Base-by-base conservation (phyloP, 441 rosid genomes). In the Corymbia citriodora region DNA sequence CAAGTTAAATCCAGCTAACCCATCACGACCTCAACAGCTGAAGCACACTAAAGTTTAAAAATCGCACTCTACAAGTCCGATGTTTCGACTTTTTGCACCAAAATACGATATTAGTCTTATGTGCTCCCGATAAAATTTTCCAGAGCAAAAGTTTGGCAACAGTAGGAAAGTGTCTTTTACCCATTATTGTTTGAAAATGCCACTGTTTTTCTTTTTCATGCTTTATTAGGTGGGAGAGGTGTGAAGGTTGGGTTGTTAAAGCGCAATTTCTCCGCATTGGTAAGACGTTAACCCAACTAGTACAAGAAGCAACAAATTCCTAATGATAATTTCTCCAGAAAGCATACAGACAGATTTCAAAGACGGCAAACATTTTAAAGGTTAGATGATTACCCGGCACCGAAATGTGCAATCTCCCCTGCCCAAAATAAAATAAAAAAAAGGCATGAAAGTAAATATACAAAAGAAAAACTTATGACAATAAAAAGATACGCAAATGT, bases 381-480 rank as follows among this genome's bases (percentile, higher is more conserved):
- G 91, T 92, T 89, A 90, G 88, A 88, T 87, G 85, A 15, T 92
- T 97, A 98, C 99, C 99, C 99, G 88, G 99, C 99, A 91, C 99
- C 99, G 90, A 98, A 98, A 95, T 96, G 99, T 23, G 99, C 99
- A 91, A 98, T 93, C 92, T 97, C 98, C 90, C 99, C 99, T 98
- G 96, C 92, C 91, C 92, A 94, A 87, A 87, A 87, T 82, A 65
- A 29, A 65, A 29, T 1, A 40, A 40, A 40, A 40, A 40, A 3
- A 6, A 82, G 63, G 86, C 88, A 86, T 53, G 14, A 40, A 88
- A 87, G 19, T 52, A 83, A 79, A 55, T 12, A 40, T 29, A 27
- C 2, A 88, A n/a, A 72, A 81, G n/a, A 8, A 49, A 87, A 52
- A 29, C 6, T 21, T 2, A 29, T 36, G 8, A 70, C 29, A 15